A percentile compares a stretch with the other conserved stretches of the same genome.
phyloP scores from a whole-genome alignment of 176 grass and related monocot species.

The Carex myosuroides region DNA sequence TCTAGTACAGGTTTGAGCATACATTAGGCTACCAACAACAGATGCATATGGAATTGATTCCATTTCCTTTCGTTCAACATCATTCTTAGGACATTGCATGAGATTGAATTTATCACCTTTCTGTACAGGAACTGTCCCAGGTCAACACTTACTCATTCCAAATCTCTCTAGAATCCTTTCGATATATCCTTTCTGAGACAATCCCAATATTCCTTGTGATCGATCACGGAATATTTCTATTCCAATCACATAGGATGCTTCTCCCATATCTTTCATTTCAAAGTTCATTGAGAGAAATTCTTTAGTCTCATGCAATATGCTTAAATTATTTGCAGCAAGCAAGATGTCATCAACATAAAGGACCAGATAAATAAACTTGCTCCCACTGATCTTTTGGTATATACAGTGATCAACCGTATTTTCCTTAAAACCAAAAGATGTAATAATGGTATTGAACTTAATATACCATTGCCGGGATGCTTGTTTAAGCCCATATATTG shows the following conservation, averaged over 20 bases:
- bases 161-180: slow-evolving; percentile 14
- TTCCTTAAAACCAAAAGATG: neutral
- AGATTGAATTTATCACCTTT: slow-evolving; percentile 9
- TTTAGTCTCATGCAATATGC: slow-evolving; percentile 8
- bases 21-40: neutral
- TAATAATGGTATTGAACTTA: slow-evolving; percentile 11
- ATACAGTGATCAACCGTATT: slow-evolving; percentile 15
- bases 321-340: neutral
- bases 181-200: slow-evolving; percentile 10
- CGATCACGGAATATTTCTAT: no score
- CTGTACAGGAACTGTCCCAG: neutral
- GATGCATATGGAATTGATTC: neutral
- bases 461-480: slow-evolving; percentile 16
- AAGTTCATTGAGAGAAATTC: slow-evolving; percentile 18
- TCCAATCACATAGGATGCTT: neutral
- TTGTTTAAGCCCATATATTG: slow-evolving; percentile 28
- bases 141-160: neutral
- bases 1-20: slow-evolving; percentile 5
- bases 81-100: slow-evolving; percentile 9
- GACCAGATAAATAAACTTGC: slow-evolving; percentile 9
- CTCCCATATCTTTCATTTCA: slow-evolving; percentile 22
- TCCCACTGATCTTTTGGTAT: slow-evolving; percentile 12
- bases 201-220: slow-evolving; percentile 3
- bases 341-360: slow-evolving; percentile 21
- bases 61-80: neutral